Evolutionary conservation across 1,284 basidiomycete genomes (phyloP), one percentile per base, ranked within the genome.

Genomic region (Puccinia polysora): DNA sequence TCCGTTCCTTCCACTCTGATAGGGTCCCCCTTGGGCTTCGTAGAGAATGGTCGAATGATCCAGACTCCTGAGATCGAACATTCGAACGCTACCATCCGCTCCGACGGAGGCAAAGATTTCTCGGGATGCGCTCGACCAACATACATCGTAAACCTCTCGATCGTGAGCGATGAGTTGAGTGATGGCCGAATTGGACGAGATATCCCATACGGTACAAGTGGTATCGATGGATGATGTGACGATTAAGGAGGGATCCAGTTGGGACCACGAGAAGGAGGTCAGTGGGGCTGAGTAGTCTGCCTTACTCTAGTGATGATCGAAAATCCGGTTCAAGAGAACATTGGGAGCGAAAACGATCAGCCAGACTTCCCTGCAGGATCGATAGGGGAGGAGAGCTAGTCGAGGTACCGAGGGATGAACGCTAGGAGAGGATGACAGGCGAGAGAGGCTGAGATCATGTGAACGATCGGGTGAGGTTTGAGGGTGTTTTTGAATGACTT

Each of bases 1-100:
- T 30, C 62, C 62, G 34, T 64, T 64, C 1, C 62, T 40, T 84
- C 81, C 76, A 85, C 85, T 45, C n/a, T 65, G 18, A 15, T 79
- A 89, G 89, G 0, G 88, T 87, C 10, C 86, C 84, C 59, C 67
- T 59, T 38, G 77, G 0, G 93, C 93, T 82, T 98, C 96, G 81
- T 97, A 99, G 55, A 98, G 84, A 77, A 98, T 99, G 2, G 96
- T 99, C 7, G 93, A 97, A 81, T 98, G 96, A 80, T 98, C 96
- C 55, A 98, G 84, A 76, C 89, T 91, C 45, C 96, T 88, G 70
- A 98, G 82, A 81, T 99, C 96, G 79, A 98, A 99, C 7, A 96
- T 94, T 59, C 96, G 89, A 43, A 98, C 83, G 73, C 89, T 92
- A 12, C 96, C 96, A 79, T 99, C 96, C 14, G 95, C 96, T 28